Evolutionary conservation across 306 rosid species (phyloP), one percentile per base, ranked within the genome.

Genomic region (Ceratonia siliqua): DNA sequence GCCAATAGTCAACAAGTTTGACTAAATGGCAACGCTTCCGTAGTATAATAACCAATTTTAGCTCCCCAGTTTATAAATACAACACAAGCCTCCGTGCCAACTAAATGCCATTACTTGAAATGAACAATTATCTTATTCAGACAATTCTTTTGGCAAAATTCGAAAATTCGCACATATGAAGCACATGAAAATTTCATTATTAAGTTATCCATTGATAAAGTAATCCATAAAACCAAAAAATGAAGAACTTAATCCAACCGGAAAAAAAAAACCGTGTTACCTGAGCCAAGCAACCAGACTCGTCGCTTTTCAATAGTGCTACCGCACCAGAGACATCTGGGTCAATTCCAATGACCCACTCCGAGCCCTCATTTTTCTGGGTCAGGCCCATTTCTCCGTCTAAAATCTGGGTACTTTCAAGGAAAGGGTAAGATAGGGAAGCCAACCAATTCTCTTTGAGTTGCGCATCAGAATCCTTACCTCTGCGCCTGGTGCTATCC

Each of bases 311-410:
- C 85, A 93, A 71, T 39, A 93, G 73, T 22, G 96, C 93, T 38
- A 93, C 77, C 2, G 97, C 98, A 52, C 98, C 98, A 62, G 84
- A 68, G 52, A 75, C 62, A 80, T 93, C 97, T 8, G 97, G 98
- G 81, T 93, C 97, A 39, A 93, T 72, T 28, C 97, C 97, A 58
- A 91, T 72, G 65, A 91, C 83, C 88, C 89, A 89, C 33, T 79
- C 78, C 17, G 84, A 81, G 13, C 61, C 81, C n/a, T 80, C 80
- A 76, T 57, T 62, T 13, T 52, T 25, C 3, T 27, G 70, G 63
- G 67, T 58, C 5, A 54, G 57, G 28, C 52, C 66, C 41, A 18
- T 42, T 15, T 69, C 70, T 56, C 68, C 68, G 45, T 71, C 68
- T 24, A 79, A 74, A 76, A 62, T 56, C 38, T 41, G 73, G 24